These are phyloP conservation scores for Madurella fahalii DNA, from an alignment of 2,329 filamentous ascomycete species.

Conservation along the genomic window DNA sequence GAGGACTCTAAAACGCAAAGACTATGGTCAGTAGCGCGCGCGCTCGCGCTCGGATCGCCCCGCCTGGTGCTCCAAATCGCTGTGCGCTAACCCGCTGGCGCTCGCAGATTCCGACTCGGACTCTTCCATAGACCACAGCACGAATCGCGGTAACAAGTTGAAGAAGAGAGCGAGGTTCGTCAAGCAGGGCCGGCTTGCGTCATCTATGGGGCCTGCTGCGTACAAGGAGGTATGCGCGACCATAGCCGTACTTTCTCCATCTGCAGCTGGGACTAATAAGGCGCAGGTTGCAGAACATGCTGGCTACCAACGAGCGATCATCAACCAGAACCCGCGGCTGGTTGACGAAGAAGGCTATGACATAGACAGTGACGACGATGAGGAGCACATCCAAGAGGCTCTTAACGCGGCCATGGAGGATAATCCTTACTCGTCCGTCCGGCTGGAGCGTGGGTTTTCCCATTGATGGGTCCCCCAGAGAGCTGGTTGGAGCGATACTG, in stretches of 20 bases:
- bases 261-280: slow-evolving; percentile 24
- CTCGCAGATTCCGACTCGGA: slow-evolving; percentile 71
- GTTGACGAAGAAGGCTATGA: slow-evolving; percentile 77
- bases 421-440: slow-evolving; percentile 70
- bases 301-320: slow-evolving; percentile 67
- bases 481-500: slow-evolving; percentile 24
- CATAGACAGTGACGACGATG: slow-evolving; percentile 67
- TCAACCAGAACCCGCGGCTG: slow-evolving; percentile 67
- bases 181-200: slow-evolving; percentile 64
- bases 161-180: slow-evolving; percentile 71
- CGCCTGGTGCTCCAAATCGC: background rate
- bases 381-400: slow-evolving; percentile 58
- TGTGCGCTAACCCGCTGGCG: slow-evolving; percentile 19
- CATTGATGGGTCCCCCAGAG: background rate
- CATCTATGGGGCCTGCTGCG: slow-evolving; percentile 59
- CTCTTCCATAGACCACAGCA: slow-evolving; percentile 62
- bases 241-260: background rate
- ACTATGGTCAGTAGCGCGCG: slow-evolving; percentile 47
- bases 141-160: slow-evolving; percentile 74
- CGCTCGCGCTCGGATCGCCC: background rate
- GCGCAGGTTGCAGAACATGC: slow-evolving; percentile 66
- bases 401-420: slow-evolving; percentile 61
- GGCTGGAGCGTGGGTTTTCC: slow-evolving; percentile 59
- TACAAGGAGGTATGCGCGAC: slow-evolving; percentile 62
- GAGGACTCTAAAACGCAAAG: slow-evolving; percentile 60